Conservation (phyloP, 441 rosid species). For the Cnidoscolus chayamansa region DNA sequence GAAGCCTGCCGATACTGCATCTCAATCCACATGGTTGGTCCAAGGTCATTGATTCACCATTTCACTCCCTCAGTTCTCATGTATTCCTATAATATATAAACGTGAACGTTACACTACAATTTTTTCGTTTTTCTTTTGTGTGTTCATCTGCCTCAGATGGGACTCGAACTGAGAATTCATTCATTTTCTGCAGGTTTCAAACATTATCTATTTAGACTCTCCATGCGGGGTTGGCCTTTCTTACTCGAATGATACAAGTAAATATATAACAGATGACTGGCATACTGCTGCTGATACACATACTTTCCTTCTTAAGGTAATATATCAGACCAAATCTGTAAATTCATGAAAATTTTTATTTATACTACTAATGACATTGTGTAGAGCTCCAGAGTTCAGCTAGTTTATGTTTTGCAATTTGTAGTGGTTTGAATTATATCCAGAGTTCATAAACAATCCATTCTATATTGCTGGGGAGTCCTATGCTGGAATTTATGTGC, state of each 20-base stretch:
- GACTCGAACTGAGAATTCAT: too few relatives aligned
- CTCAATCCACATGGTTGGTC: conserved; percentile 21
- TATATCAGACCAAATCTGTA: background rate
- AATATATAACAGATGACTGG: conserved; percentile 39
- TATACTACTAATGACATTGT: background rate
- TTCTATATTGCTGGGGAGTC: conserved; percentile 63
- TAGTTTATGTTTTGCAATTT: background rate
- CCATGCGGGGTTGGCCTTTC: conserved; percentile 62
- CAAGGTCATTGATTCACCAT: background rate
- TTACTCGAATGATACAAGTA: conserved; percentile 29
- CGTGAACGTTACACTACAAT: too few relatives aligned
- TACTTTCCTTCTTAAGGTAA: conserved; percentile 46
- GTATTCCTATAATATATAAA: too few relatives aligned
- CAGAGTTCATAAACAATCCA: conserved; percentile 49
- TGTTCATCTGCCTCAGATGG: too few relatives aligned
- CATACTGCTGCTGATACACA: conserved; percentile 49
- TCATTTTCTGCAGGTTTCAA: conserved; percentile 40
- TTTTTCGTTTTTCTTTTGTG: too few relatives aligned
- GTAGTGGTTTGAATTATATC: conserved; percentile 51
- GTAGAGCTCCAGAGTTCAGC: background rate
- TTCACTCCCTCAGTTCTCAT: background rate
- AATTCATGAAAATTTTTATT: background rate
- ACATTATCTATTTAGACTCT: conserved; percentile 54
- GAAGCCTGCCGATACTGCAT: conserved; percentile 13
- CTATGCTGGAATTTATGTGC: conserved; percentile 60